phyloP scores from a whole-genome alignment of 2,329 filamentous ascomycete species.

The Drechslerella coelobrocha region DNA sequence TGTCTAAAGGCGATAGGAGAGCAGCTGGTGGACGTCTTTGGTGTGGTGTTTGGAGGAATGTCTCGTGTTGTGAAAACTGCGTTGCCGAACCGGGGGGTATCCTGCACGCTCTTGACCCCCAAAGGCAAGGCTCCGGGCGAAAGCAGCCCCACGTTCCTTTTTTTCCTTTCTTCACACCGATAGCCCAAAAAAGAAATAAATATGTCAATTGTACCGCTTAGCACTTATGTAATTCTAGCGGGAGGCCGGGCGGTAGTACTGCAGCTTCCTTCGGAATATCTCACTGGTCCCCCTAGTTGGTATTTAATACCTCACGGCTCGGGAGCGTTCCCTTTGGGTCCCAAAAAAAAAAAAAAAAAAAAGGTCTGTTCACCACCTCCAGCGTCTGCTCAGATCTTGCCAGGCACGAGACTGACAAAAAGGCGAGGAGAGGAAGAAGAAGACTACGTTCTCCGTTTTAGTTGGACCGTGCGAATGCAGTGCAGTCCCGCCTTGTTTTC shows the following conservation, averaged over 20 bases:
- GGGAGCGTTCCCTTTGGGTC: constrained; percentile 34
- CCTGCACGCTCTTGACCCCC: constrained; percentile 36
- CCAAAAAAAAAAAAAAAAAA: too few relatives aligned
- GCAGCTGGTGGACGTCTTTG: constrained; percentile 4
- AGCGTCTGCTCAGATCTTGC: background rate
- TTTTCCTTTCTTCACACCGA: background rate
- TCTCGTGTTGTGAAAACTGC: constrained; percentile 49
- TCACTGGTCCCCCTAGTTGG: constrained; percentile 39
- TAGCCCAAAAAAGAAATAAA: background rate
- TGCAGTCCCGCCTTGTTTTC: constrained; percentile 36
- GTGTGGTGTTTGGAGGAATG: constrained; percentile 31
- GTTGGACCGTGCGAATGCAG: constrained; percentile 22
- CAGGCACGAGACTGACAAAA: too few relatives aligned
- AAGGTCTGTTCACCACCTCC: background rate
- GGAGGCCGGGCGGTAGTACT: constrained; percentile 9
- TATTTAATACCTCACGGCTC: constrained; percentile 51
- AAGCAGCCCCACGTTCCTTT: background rate
- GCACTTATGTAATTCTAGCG: constrained; percentile 2
- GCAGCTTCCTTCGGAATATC: constrained; percentile 46
- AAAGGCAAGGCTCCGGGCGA: constrained; percentile 6
- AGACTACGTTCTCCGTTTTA: constrained; percentile 36
- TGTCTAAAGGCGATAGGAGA: constrained; percentile 35
- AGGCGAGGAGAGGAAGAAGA: background rate
- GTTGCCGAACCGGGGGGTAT: constrained; percentile 46
- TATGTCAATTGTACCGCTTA: too few relatives aligned